Evolutionary conservation across 768 basidiomycete genomes (phyloP).

Genomic region (Clavaria fumosa): DNA sequence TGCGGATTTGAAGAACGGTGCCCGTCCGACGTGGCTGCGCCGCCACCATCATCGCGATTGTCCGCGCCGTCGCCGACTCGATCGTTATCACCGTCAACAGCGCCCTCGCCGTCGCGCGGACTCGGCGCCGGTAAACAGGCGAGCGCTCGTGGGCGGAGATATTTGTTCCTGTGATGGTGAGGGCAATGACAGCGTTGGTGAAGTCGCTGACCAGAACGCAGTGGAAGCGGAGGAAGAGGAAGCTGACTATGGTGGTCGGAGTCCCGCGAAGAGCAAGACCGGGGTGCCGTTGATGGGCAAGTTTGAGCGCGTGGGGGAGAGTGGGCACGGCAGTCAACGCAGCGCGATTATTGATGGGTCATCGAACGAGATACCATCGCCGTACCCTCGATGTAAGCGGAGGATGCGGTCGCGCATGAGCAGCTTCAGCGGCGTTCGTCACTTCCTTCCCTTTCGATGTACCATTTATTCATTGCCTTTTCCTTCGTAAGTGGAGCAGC

Average conservation of each 20-base stretch:
- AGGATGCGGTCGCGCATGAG: slow-evolving; percentile 14
- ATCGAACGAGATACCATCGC: slow-evolving; percentile 31
- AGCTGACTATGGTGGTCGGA: slow-evolving; percentile 11
- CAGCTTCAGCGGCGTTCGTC: slow-evolving; percentile 24
- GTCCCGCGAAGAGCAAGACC: slow-evolving; percentile 15
- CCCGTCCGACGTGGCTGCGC: no score
- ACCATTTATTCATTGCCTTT: slow-evolving; percentile 8
- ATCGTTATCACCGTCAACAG: no score
- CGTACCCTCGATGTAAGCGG: slow-evolving; percentile 23
- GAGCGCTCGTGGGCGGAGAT: no score
- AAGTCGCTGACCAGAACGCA: no score
- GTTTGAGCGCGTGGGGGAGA: no score
- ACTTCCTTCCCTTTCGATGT: slow-evolving; percentile 6
- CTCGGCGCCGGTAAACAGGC: no score
- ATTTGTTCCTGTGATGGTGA: no score
- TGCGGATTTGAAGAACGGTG: no score
- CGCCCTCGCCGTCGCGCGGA: no score
- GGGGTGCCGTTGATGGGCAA: slow-evolving; percentile 25
- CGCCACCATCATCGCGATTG: no score
- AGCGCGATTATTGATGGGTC: slow-evolving; percentile 31
- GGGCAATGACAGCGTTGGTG: no score
- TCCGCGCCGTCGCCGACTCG: no score
- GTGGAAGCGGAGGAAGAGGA: slow-evolving; percentile 25
- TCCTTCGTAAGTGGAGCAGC: slow-evolving; percentile 13
- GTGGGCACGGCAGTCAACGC: slow-evolving; percentile 17